Conservation (phyloP, 225 moss, liverwort and hornwort genomes). For the Physcomitrium patens region DNA sequence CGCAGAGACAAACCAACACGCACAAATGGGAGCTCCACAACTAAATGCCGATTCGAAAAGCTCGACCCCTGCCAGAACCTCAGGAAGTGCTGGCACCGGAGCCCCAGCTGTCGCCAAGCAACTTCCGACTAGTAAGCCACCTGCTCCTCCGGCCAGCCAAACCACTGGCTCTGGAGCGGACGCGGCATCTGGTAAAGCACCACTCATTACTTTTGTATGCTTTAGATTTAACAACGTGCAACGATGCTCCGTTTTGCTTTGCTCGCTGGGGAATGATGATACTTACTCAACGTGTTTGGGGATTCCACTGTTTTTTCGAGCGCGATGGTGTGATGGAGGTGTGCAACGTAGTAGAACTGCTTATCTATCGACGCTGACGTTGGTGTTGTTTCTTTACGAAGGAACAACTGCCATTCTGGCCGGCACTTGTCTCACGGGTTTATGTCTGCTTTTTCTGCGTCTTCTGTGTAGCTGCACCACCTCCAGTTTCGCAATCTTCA, state of each 20-base stretch:
- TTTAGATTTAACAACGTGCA: no score
- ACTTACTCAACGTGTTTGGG: no score
- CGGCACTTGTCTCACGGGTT: no score
- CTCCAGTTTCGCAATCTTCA: constrained; percentile 55
- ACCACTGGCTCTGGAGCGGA: constrained; percentile 49
- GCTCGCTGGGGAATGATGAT: no score
- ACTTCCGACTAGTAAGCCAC: constrained; percentile 53
- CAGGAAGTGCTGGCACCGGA: constrained; percentile 50
- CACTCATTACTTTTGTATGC: no score
- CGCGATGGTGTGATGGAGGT: background rate
- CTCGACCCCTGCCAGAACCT: constrained; percentile 38
- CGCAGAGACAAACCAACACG: constrained; percentile 68
- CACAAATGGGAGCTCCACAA: constrained; percentile 53
- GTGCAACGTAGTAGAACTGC: background rate
- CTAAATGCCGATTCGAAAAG: constrained; percentile 61
- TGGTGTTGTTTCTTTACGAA: background rate
- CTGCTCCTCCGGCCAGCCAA: constrained; percentile 57
- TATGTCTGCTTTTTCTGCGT: no score
- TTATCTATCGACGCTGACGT: background rate
- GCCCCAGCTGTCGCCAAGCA: constrained; percentile 60
- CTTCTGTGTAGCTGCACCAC: constrained; percentile 53
- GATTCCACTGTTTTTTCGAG: background rate
- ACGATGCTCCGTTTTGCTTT: no score
- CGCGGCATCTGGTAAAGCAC: constrained; percentile 49
- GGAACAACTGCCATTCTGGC: no score